Evolutionary conservation across 169 alveolate genomes (phyloP).

Genomic region (Plasmodium vivax): DNA sequence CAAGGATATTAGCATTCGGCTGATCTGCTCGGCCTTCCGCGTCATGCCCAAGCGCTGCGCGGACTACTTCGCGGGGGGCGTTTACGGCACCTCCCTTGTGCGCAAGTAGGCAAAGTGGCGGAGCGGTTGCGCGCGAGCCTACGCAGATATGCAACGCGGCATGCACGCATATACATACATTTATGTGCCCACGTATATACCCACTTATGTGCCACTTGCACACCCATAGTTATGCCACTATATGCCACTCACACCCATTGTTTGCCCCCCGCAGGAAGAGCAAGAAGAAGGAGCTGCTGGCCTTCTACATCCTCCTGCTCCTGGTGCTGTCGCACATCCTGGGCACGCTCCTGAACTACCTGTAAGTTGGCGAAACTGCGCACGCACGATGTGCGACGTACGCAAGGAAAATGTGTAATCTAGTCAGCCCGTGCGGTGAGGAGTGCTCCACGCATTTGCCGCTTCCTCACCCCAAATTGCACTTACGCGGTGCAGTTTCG

Average conservation of each 20-base stretch:
- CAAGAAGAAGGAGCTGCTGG: not conserved
- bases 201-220: not conserved
- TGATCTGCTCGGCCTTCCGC: slow-evolving; percentile 65
- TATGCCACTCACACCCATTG: not conserved
- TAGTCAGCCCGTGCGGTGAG: not conserved
- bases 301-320: slow-evolving; percentile 29
- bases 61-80: slow-evolving; percentile 4
- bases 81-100: not conserved
- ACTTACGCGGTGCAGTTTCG: not conserved
- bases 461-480: not conserved
- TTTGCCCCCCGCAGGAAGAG: not conserved
- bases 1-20: slow-evolving; percentile 29
- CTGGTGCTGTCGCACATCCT: slow-evolving; percentile 18
- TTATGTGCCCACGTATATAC: not conserved
- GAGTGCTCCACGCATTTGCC: not conserved
- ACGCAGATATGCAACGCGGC: not conserved
- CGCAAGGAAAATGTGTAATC: not conserved
- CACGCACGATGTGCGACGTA: not conserved
- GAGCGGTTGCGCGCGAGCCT: not conserved
- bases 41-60: slow-evolving; percentile 33
- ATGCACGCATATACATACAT: not conserved
- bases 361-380: not conserved
- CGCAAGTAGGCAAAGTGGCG: not conserved
- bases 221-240: not conserved
- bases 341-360: slow-evolving; percentile 43